phyloP scores from a whole-genome alignment of 306 rosid species.

The Sindora glabra region DNA sequence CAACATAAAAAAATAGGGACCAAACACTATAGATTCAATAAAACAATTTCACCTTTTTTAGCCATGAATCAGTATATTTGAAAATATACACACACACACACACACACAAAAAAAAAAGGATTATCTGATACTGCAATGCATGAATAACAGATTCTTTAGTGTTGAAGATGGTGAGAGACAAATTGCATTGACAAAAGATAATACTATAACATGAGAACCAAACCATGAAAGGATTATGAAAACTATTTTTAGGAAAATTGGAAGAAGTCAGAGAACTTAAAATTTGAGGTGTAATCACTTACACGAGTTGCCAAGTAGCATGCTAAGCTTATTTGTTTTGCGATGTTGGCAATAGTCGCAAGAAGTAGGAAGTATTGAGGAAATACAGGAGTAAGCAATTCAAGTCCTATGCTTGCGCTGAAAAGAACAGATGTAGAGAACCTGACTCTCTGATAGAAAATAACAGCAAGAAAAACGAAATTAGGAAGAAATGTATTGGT shows the following conservation, averaged over 20 bases:
- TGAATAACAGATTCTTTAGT: too few species aligned
- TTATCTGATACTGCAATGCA: too few species aligned
- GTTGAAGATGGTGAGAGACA: neutral
- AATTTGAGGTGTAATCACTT: conserved; percentile 14
- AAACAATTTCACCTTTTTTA: too few species aligned
- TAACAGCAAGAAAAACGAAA: neutral
- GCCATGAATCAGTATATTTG: too few species aligned
- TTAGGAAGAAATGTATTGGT: neutral
- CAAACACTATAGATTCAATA: too few species aligned
- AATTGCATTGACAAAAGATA: too few species aligned
- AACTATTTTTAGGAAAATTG: neutral
- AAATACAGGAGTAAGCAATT: conserved; percentile 73
- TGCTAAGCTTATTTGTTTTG: conserved; percentile 87
- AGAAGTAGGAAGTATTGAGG: conserved; percentile 74
- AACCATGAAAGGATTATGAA: neutral
- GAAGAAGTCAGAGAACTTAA: neutral
- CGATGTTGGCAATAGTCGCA: conserved; percentile 82
- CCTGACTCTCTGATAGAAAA: conserved; percentile 59
- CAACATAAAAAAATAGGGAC: too few species aligned
- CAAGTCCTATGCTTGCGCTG: conserved; percentile 78
- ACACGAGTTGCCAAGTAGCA: conserved; percentile 83
- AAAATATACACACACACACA: too few species aligned
- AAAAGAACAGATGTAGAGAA: conserved; percentile 66
- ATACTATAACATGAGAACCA: too few species aligned
- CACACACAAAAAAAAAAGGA: too few species aligned